Evolutionary conservation across 2,329 filamentous ascomycete genomes (phyloP), one percentile per base, ranked within the genome.

Genomic region (Aspergillus transmontanensis): DNA sequence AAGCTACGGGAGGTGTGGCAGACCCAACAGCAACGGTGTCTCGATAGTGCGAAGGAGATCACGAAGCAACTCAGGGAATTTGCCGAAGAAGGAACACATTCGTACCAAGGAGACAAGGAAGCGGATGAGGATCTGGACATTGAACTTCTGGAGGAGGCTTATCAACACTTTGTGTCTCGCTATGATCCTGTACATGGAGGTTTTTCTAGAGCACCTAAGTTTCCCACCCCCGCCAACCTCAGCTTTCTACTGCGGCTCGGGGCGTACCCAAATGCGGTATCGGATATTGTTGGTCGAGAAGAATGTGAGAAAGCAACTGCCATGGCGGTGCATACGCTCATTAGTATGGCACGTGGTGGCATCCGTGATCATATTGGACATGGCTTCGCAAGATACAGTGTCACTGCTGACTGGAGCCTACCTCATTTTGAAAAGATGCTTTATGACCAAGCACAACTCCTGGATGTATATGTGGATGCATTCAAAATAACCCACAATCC

Each of bases 361-460:
- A 88, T 91, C 58, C 86, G 91, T 66, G 91, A 93, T 71, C 90
- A 92, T 65, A 86, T 94, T 64, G 91, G 91, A 50, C 86, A 91
- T 73, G 91, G 92, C 7, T 93, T 93, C 71, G 87, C 90, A 43
- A 87, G 94, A 58, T 97, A 96, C 75, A 96, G 93, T 16, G 90
- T 96, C 9, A 98, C 94, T 0, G 83, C 88, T 16, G 92, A 98
- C 78, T 99, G 95, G 95, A 92, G 90, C 66, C 82, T 98, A 54
- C 95, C 95, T 12, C 94, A 97, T 76, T 99, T 98, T 71, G 95
- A 99, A 81, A 98, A 98, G 82, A 93, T 98, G 86, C 86, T 97
- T 11, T 93, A 93, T 60, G 95, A 98, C 73, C 96, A 99, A 72
- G 90, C 92, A 0, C 90, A 97, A 69, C 84, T 98, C 1, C 81